Base-by-base conservation (phyloP, 1,284 basidiomycete species). In the Pyrrhoderma lamaoense region DNA sequence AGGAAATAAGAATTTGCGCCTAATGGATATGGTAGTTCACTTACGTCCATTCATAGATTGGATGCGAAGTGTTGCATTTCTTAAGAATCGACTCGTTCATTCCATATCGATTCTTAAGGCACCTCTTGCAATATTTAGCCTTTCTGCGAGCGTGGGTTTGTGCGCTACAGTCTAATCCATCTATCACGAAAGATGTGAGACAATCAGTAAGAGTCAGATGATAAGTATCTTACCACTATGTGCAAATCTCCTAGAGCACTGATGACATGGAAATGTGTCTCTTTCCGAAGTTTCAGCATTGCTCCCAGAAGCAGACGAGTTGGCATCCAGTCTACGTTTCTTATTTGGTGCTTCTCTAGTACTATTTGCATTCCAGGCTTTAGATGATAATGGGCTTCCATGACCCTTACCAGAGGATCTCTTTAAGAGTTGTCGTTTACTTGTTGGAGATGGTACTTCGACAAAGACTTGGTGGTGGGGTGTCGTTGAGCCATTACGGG, bases 51-150 rank as follows among this genome's bases (percentile, higher is more conserved):
- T 67, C 64, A 60, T 81, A 80, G 7, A 63, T 64, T 31, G 64
- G 66, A 2, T 61, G 52, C 16, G 46, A 56, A 1, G 56, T 34
- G 42, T 60, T 46, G 36, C 59, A 59, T 31, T 58, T 56, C 40
- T 63, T 58, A 55, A 82, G 69, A n/a, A 61, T 61, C 27, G 77
- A 71, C 34, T 78, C 61, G 51, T 79, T 71, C 57, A 76, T 69
- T 37, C 71, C 72, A 57, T 86, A 88, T 40, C 80, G 70, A 58
- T 82, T 85, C 64, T 71, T 77, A 55, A 89, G 69, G 58, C 85
- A 89, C 0, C 68, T 56, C 42, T 70, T 72, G 65, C 85, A 89
- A 57, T 80, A 84, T 58, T 77, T 82, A 48, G 68, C 65, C 19
- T 60, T 67, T 64, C 85, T 88, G n/a, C 66, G 67, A 45, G 54